Base-by-base conservation (phyloP, 1,139 yeast species). In the Candida sp. region DNA sequence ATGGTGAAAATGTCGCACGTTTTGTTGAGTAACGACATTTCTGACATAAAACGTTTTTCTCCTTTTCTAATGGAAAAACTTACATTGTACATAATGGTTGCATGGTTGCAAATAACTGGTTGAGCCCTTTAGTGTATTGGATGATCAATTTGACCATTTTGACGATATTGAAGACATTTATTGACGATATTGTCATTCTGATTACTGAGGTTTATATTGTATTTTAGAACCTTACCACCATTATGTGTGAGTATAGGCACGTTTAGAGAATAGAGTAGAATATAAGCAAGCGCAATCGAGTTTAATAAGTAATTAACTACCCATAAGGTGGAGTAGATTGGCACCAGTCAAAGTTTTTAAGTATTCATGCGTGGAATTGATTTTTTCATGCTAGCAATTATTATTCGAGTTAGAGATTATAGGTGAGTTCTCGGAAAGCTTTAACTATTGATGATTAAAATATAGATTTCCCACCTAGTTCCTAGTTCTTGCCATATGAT, bases 121-220 rank as follows among this genome's bases (percentile, higher is more conserved):
- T 25, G 29, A 25, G 29, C 9, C 6, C 9, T 25, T 6, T 25
- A 25, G 29, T 6, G 29, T 25, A 25, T 25, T 6, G 29, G 29
- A 9, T 25, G 29, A 25, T 25, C 9, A 25, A 9, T 25, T 6
- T 25, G 6, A 9, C 9, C 29, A 25, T 6, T 6, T 6, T 25
- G 29, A 25, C 29, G 29, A 25, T 25, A 6, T 6, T 25, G 29
- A 6, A 6, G 29, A 9, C 9, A 9, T 9, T 25, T 25, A 9
- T 25, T 6, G 9, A 25, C 9, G 29, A 25, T 25, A 6, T 25
- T 6, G 29, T 44, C 46, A 40, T 48, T 43, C 25, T 44, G 33
- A 25, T 39, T 33, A n/a, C 15, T 32, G 35, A 32, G 19, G n/a
- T 6, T 21, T 11, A 32, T 15, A 30, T 21, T 22, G 23, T 21